Evolutionary conservation across 768 basidiomycete species (phyloP), one percentile per base, ranked within the genome.

Genomic region (Mycena polygramma): DNA sequence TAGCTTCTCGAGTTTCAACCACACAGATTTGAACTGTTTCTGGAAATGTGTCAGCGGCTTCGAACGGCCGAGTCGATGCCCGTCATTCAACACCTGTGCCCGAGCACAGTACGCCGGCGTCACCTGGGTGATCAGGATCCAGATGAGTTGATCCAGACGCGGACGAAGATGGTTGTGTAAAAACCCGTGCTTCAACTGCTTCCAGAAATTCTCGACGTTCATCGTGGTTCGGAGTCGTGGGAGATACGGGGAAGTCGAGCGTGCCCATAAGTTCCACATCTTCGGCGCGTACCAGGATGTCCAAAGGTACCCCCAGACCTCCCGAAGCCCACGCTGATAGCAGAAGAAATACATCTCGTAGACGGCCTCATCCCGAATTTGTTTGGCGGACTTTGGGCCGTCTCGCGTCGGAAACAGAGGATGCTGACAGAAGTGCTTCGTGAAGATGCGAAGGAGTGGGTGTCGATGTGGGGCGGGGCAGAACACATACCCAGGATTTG

Each of bases 241-340:
- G 14, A 77, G 17, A n/a, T 60, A 59, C 0, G 66, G 48, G 2
- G 73, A 63, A 5, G 73, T 65, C 7, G 74, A 77, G 5, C 76
- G 66, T 19, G 81, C 80, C 81, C 81, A 82, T 1, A 81, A 75
- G 20, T 57, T 63, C 81, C 81, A 83, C 72, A 69, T 76, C 15
- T 70, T 70, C 2, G 76, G 77, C 30, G 69, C 48, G 63, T 83
- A 81, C 82, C 77, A 77, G 6, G 60, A 62, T n/a, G 68, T 73
- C 77, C 76, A 77, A 73, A 78, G 61, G 17, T 78, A 77, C 1
- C 63, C 77, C 74, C 77, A 77, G 0, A 74, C 75, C 58, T 78
- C 74, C 4, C 57, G 22, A 8, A 78, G 59, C 2, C 70, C 72
- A 4, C 73, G 67, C 15, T 46, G 15, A 1, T 24, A 15, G 43